Evolutionary conservation across 768 basidiomycete genomes (phyloP).

Genomic region (Lactarius vividus): DNA sequence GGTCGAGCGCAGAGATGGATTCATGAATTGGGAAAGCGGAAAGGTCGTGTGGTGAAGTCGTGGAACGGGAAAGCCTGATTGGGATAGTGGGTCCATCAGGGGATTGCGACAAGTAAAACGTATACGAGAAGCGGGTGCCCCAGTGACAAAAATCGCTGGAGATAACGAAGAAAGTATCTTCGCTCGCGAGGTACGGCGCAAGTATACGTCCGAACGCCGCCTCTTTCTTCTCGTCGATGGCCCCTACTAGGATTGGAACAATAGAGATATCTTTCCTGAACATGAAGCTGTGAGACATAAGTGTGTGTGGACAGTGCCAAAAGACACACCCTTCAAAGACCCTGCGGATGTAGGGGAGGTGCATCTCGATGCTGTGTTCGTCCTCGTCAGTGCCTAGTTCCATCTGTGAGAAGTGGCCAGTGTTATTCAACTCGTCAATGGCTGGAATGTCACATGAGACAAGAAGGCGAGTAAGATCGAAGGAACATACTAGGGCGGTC

Average conservation of each 20-base stretch:
- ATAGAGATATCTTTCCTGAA: conserved; percentile 70
- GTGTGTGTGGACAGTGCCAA: not conserved
- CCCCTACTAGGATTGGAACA: conserved; percentile 89
- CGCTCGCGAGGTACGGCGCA: conserved; percentile 73
- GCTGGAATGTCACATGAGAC: conserved; percentile 41
- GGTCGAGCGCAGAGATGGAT: conserved; percentile 82
- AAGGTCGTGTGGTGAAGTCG: conserved; percentile 38
- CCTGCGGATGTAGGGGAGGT: conserved; percentile 87
- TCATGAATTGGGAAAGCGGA: conserved; percentile 66
- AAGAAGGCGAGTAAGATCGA: not conserved
- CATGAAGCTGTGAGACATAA: not conserved
- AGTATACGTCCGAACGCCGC: conserved; percentile 63
- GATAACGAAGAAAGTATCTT: conserved; percentile 83
- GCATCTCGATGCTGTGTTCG: conserved; percentile 98
- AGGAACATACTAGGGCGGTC: conserved; percentile 68
- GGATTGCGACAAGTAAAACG: conserved; percentile 75
- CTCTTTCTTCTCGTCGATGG: conserved; percentile 61
- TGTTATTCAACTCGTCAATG: conserved; percentile 59
- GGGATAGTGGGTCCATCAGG: conserved; percentile 46
- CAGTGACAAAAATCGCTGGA: conserved; percentile 99
- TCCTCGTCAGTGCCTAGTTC: conserved; percentile 71
- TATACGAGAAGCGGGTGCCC: conserved; percentile 86
- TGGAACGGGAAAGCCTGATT: conserved; percentile 48
- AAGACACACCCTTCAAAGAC: conserved; percentile 69
- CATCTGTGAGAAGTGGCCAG: conserved; percentile 72